These are phyloP conservation scores for Lactarius sp. DNA, from an alignment of 768 basidiomycete genomes.

Conservation along the genomic window DNA sequence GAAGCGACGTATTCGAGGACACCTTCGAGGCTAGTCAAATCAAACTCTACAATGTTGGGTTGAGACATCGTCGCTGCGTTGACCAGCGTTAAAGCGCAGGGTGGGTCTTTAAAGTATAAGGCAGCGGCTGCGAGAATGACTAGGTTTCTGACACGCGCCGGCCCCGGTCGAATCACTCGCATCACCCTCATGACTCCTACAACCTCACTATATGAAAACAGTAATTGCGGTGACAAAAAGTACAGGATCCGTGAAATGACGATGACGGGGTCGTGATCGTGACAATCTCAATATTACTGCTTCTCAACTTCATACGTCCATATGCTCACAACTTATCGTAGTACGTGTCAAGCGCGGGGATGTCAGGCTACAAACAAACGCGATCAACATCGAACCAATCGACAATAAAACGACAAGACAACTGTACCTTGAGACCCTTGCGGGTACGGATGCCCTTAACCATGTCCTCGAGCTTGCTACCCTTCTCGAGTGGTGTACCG, in stretches of 20 bases:
- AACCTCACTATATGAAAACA: neutral
- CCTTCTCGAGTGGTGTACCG: slow-evolving; percentile 83
- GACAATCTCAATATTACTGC: slow-evolving; percentile 15
- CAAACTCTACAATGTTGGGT: slow-evolving; percentile 8
- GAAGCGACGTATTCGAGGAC: slow-evolving; percentile 41
- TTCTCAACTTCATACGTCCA: slow-evolving; percentile 2
- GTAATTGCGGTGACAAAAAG: slow-evolving; percentile 7
- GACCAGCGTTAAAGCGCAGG: neutral
- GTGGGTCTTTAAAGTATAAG: neutral
- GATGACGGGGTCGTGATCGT: slow-evolving; percentile 11
- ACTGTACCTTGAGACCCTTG: slow-evolving; percentile 86
- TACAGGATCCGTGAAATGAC: slow-evolving; percentile 17
- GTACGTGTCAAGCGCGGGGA: slow-evolving; percentile 82
- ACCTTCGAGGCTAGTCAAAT: slow-evolving; percentile 32
- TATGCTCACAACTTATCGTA: slow-evolving; percentile 81
- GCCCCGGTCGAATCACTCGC: neutral
- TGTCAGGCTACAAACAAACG: slow-evolving; percentile 57
- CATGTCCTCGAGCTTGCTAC: slow-evolving; percentile 84
- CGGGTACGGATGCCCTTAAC: slow-evolving; percentile 78
- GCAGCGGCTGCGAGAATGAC: neutral
- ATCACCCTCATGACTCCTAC: neutral
- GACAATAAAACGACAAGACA: neutral
- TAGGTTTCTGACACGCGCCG: neutral
- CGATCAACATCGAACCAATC: slow-evolving; percentile 21
- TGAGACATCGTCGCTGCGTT: neutral